Conservation (phyloP, 345 rosid species). For the Cardamine resedifolia region DNA sequence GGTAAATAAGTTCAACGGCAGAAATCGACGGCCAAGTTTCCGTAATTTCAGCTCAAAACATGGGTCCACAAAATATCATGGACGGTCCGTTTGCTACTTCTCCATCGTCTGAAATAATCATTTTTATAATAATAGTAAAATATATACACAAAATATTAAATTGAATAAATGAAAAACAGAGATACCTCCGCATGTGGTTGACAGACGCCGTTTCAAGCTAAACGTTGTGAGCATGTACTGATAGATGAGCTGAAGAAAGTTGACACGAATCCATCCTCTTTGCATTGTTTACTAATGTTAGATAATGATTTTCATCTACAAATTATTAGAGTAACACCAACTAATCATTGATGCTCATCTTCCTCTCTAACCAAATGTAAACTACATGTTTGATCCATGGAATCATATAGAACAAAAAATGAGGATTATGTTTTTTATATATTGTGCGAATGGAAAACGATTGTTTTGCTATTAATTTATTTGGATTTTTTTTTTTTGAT, state of each 20-base stretch:
- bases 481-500: background rate
- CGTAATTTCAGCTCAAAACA: conserved; percentile 40
- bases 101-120: conserved; percentile 7
- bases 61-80: conserved; percentile 37
- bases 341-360: conserved; percentile 14
- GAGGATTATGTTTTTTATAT: background rate
- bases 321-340: conserved; percentile 21
- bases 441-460: background rate
- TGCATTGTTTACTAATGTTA: conserved; percentile 20
- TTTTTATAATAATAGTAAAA: conserved; percentile 14
- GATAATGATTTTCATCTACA: conserved; percentile 13
- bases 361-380: background rate
- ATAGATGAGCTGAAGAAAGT: conserved; percentile 28
- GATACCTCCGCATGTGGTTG: conserved; percentile 35
- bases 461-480: background rate
- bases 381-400: background rate
- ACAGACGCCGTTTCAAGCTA: conserved; percentile 35
- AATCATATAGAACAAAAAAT: background rate
- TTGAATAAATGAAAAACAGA: conserved; percentile 10
- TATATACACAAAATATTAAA: background rate
- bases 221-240: conserved; percentile 28
- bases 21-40: conserved; percentile 39
- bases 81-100: conserved; percentile 32
- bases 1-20: conserved; percentile 34
- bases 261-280: conserved; percentile 25